Conservation (phyloP, 2,329 filamentous ascomycete genomes). For the Biscogniauxia marginata region DNA sequence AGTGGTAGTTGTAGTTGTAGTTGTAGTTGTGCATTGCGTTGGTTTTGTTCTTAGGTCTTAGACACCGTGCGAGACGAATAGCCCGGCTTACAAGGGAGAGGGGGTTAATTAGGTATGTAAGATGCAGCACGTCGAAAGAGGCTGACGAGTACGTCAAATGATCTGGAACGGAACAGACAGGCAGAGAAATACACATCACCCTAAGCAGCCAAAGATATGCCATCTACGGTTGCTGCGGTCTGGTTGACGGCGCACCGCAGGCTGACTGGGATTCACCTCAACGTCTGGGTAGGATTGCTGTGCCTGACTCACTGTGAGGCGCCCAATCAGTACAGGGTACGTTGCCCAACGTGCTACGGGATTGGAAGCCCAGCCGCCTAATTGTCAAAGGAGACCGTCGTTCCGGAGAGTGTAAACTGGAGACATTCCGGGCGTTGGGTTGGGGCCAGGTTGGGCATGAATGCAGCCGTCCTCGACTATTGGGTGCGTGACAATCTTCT, state of each 20-base stretch:
- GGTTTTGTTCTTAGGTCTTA: constrained; percentile 6
- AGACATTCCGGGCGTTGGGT: background rate
- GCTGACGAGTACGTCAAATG: constrained; percentile 27
- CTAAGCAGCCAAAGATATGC: constrained; percentile 11
- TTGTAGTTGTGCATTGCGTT: background rate
- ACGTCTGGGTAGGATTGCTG: constrained; percentile 24
- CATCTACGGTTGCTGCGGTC: constrained; percentile 1
- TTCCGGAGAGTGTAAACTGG: background rate
- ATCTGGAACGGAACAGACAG: constrained; percentile 21
- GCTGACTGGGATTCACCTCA: constrained; percentile 24
- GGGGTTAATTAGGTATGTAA: constrained; percentile 20
- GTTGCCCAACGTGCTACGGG: constrained; percentile 25
- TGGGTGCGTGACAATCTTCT: constrained; percentile 12
- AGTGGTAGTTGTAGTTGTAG: background rate
- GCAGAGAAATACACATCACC: constrained; percentile 13
- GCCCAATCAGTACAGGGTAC: constrained; percentile 29
- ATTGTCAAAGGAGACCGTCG: constrained; percentile 8
- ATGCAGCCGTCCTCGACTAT: constrained; percentile 29
- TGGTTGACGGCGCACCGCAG: constrained; percentile 16
- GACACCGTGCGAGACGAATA: constrained; percentile 30
- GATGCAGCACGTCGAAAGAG: constrained; percentile 28
- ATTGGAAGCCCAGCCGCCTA: constrained; percentile 18
- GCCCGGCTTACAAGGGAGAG: constrained; percentile 11
- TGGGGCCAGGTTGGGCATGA: constrained; percentile 26
- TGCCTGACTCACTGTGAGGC: constrained; percentile 33